Evolutionary conservation across 2,329 filamentous ascomycete genomes (phyloP).

Genomic region (Lachnellula suecica): DNA sequence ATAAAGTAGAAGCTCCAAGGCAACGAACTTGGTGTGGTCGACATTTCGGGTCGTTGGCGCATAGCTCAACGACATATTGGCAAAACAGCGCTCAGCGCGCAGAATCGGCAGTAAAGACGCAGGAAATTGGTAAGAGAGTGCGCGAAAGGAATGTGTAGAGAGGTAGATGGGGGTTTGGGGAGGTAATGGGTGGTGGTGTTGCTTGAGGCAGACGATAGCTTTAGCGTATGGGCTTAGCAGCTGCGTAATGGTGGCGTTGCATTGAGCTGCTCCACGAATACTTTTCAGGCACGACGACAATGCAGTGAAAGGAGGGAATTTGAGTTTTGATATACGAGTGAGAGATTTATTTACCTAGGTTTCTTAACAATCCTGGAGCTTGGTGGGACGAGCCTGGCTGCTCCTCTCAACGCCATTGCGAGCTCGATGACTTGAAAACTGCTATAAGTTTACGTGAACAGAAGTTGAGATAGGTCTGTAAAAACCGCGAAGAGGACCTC

Average conservation of each 20-base stretch:
- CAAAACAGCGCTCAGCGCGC: slow-evolving; percentile 18
- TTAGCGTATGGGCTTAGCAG: slow-evolving; percentile 5
- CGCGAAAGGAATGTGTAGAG: slow-evolving; percentile 1
- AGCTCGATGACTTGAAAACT: neutral
- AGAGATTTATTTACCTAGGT: neutral
- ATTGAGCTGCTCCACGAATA: neutral
- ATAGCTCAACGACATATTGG: slow-evolving; percentile 30
- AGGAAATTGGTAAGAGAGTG: neutral
- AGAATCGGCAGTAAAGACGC: slow-evolving; percentile 1
- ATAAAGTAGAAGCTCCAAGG: slow-evolving; percentile 9
- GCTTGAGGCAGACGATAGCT: slow-evolving; percentile 1
- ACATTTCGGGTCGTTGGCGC: slow-evolving; percentile 31
- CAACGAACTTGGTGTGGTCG: slow-evolving; percentile 33
- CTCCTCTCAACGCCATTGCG: neutral
- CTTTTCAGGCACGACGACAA: neutral
- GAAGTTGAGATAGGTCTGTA: too few relatives aligned
- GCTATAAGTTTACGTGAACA: neutral
- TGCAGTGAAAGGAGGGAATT: neutral
- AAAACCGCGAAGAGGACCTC: too few relatives aligned
- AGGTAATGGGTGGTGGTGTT: neutral
- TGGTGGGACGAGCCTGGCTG: neutral
- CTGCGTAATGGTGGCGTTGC: slow-evolving; percentile 24
- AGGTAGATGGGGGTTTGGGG: neutral
- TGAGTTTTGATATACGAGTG: neutral
- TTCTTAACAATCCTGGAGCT: neutral